Percentiles rank a stretch among this genome's conserved stretches.
These are phyloP conservation scores for Starmera amethionina DNA, from an alignment of 805 yeast genomes.

Conservation along the genomic window DNA sequence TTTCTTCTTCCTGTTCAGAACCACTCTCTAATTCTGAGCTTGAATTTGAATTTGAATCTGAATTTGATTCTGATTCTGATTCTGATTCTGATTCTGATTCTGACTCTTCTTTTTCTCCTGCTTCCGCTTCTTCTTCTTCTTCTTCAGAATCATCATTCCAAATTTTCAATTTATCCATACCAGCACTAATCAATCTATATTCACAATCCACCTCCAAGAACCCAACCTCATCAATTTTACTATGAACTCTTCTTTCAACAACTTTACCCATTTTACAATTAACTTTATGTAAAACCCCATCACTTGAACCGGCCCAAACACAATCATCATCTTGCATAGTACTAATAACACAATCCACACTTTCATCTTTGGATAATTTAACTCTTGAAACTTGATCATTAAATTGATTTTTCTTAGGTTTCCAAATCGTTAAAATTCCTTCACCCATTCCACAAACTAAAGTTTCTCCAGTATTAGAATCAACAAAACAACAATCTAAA, in stretches of 20 bases:
- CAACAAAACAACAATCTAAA: constrained; percentile 62
- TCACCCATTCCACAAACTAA: constrained; percentile 84
- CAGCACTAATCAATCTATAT: constrained; percentile 71
- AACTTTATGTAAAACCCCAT: constrained; percentile 62
- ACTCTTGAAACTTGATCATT: constrained; percentile 76
- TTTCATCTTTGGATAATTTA: constrained; percentile 55
- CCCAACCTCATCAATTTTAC: constrained; percentile 62
- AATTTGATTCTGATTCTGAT: constrained; percentile 6
- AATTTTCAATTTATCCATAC: constrained; percentile 71
- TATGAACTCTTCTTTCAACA: constrained; percentile 58
- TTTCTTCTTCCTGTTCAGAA: background rate
- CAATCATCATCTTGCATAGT: constrained; percentile 35
- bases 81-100: constrained; percentile 8
- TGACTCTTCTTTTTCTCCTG: constrained; percentile 14
- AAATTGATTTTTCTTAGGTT: constrained; percentile 53
- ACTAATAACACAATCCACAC: constrained; percentile 54
- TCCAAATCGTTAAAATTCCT: constrained; percentile 86
- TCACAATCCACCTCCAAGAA: constrained; percentile 71
- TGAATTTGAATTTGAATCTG: background rate
- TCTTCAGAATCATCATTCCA: constrained; percentile 46
- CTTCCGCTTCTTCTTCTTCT: constrained; percentile 17
- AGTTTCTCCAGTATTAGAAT: constrained; percentile 50
- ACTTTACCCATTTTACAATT: constrained; percentile 56
- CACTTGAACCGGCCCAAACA: constrained; percentile 73
- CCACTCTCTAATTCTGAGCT: constrained; percentile 17